These are phyloP conservation scores for Pythium myriotylum DNA, from an alignment of 352 stramenopile genomes.

Conservation along the genomic window DNA sequence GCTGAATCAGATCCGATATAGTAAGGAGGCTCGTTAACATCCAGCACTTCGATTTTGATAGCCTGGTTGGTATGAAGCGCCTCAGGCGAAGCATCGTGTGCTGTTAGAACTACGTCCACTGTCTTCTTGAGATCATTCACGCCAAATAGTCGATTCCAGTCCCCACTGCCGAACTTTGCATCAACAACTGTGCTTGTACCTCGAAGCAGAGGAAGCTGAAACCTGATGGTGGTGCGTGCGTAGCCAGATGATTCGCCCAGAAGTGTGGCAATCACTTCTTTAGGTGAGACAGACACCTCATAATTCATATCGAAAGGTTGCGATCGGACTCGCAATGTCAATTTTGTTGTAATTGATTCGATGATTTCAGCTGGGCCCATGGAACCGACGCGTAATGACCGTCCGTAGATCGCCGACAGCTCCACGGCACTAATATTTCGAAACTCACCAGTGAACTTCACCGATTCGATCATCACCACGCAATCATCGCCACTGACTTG, in stretches of 20 bases:
- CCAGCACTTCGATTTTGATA: constrained; percentile 18
- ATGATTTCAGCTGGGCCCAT: neutral
- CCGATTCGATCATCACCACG: neutral
- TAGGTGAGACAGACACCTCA: neutral
- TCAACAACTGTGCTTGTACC: constrained; percentile 30
- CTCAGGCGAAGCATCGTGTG: constrained; percentile 41
- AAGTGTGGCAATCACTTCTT: neutral
- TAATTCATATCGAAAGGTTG: neutral
- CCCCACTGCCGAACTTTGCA: constrained; percentile 27
- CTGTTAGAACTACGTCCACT: constrained; percentile 36
- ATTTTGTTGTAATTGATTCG: neutral
- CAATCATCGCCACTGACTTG: constrained; percentile 3
- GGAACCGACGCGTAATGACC: neutral
- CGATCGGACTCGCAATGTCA: constrained; percentile 9
- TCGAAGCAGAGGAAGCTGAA: constrained; percentile 13
- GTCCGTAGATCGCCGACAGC: constrained; percentile 11
- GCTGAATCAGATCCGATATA: constrained; percentile 8
- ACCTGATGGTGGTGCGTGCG: neutral
- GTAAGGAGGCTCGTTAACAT: constrained; percentile 28
- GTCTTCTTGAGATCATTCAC: constrained; percentile 40
- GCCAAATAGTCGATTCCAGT: constrained; percentile 41
- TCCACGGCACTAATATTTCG: constrained; percentile 25
- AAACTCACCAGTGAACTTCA: constrained; percentile 21
- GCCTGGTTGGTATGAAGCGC: constrained; percentile 20
- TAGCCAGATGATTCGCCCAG: constrained; percentile 3